Evolutionary conservation across 2,329 filamentous ascomycete genomes (phyloP), one percentile per base, ranked within the genome.

Genomic region (Bipolaris cookei): DNA sequence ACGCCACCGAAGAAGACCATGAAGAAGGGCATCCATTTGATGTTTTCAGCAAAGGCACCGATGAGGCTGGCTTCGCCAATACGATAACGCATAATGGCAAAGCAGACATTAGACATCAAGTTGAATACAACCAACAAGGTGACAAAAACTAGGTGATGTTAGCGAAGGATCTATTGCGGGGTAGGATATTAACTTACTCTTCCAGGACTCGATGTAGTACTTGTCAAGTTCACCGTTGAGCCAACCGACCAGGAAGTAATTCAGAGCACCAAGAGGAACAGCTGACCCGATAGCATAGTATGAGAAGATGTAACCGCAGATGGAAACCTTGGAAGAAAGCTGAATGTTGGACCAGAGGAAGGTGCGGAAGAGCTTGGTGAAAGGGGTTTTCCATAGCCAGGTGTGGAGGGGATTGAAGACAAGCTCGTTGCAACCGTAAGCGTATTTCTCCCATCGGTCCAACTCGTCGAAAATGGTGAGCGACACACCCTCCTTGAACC

Each of bases 1-100:
- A 94, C 82, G 32, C 91, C 91, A 47, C 91, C 90, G 21, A 95
- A 82, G 82, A 94, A 95, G 74, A 94, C 88, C 63, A 88, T 87
- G 51, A 92, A 81, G 79, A 87, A 80, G 6, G 83, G 82, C 43
- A 84, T 81, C 86, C 85, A 88, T 67, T 85, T 87, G 71, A 87
- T 76, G 68, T 86, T 88, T 67, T 86, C 82, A 59, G 82, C 68
- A 11, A 86, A 74, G 1, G 80, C 78, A 13, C 71, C 67, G 28
- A 86, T 71, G 23, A 88, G 79, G 2, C 75, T 75, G 60, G 80
- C 77, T 68, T 86, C 83, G 35, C 81, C 82, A 20, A 84, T 80
- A 23, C 87, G 82, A 72, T 89, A 88, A 25, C 87, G 82, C 57
- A 88, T 79, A 32, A 87, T 76, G 6, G 86, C 86, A 10, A 89